Evolutionary conservation across 2,329 filamentous ascomycete genomes (phyloP).

Genomic region (Arthrobotrys conoides): DNA sequence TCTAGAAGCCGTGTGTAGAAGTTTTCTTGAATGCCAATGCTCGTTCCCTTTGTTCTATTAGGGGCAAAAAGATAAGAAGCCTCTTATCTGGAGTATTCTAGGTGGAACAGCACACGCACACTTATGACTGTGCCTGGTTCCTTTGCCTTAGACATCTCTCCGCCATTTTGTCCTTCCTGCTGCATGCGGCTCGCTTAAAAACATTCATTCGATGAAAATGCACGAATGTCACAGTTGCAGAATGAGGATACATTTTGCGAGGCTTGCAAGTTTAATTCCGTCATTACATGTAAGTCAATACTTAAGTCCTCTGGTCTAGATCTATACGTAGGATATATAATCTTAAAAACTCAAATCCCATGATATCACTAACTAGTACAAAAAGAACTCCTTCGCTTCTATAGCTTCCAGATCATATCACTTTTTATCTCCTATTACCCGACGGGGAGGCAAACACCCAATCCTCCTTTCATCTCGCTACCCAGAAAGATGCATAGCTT

Average conservation of each 20-base stretch:
- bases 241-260: conserved; percentile 59
- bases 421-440: conserved; percentile 21
- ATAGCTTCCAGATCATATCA: neutral
- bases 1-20: neutral
- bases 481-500: conserved; percentile 12
- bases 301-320: neutral
- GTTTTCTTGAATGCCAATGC: neutral
- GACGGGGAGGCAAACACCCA: conserved; percentile 17
- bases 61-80: conserved; percentile 11
- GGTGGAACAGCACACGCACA: neutral
- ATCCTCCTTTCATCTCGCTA: conserved; percentile 21
- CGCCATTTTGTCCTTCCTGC: neutral
- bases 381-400: conserved; percentile 35
- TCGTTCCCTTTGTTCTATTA: neutral
- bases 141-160: conserved; percentile 17
- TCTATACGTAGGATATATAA: neutral
- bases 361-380: conserved; percentile 16
- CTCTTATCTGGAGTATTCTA: conserved; percentile 13
- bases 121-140: neutral
- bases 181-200: conserved; percentile 44
- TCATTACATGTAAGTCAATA: conserved; percentile 28
- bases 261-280: conserved; percentile 25
- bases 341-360: neutral
- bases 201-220: neutral
- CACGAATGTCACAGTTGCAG: conserved; percentile 28